These are phyloP conservation scores for Naganishia friedmannii DNA, from an alignment of 768 basidiomycete species.

Conservation along the genomic window DNA sequence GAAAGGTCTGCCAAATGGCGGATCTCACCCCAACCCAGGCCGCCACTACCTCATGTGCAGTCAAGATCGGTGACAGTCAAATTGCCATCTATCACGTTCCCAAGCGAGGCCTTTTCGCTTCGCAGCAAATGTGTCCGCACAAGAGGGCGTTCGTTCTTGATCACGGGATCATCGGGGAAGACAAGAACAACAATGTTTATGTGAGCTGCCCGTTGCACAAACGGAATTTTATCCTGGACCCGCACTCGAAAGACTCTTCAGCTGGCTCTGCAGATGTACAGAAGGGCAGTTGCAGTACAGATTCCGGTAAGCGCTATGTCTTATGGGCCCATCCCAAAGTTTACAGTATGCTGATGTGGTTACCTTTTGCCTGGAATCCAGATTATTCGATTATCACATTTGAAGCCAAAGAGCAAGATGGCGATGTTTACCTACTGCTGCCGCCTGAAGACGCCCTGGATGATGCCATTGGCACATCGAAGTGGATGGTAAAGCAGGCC, in stretches of 20 bases:
- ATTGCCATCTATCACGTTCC: constrained; percentile 69
- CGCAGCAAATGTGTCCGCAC: constrained; percentile 65
- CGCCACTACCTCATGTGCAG: constrained; percentile 55
- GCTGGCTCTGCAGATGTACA: constrained; percentile 4
- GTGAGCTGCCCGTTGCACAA: constrained; percentile 64
- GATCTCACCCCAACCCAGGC: constrained; percentile 58
- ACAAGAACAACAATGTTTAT: constrained; percentile 57
- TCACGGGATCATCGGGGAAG: constrained; percentile 66
- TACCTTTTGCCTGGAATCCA: constrained; percentile 5
- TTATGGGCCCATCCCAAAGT: background rate
- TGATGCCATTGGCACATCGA: constrained; percentile 62
- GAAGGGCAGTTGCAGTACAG: constrained; percentile 61
- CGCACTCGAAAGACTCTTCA: constrained; percentile 19
- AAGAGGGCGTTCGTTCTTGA: constrained; percentile 68
- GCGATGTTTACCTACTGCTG: constrained; percentile 58
- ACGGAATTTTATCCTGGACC: constrained; percentile 62
- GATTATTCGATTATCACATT: constrained; percentile 59
- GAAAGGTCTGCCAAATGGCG: constrained; percentile 55
- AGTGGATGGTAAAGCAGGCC: constrained; percentile 61
- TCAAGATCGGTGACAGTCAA: constrained; percentile 55
- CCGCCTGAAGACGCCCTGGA: constrained; percentile 61
- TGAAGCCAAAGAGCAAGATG: constrained; percentile 58
- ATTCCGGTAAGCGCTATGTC: constrained; percentile 55
- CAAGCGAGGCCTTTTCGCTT: constrained; percentile 61
- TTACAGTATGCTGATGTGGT: constrained; percentile 15